These are phyloP conservation scores for Trichosporon ovoides DNA, from an alignment of 1,284 basidiomycete species.

Conservation along the genomic window DNA sequence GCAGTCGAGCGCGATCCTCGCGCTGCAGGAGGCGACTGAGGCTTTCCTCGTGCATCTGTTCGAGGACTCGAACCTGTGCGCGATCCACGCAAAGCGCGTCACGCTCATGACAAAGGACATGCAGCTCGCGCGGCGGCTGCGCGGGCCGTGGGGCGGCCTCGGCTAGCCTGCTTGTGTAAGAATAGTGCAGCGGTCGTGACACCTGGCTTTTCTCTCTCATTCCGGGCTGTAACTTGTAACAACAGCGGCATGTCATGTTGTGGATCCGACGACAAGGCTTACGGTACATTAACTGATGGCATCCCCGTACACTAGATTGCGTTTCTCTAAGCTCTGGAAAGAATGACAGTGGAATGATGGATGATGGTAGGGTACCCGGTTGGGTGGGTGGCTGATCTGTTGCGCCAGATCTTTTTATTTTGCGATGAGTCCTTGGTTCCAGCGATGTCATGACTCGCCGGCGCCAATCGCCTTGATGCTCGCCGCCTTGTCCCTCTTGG, in stretches of 20 bases:
- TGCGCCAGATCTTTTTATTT: not conserved
- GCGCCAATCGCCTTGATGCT: slow-evolving; percentile 4
- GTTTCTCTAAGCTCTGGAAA: too few species aligned
- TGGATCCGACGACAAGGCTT: too few species aligned
- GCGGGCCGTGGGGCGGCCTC: slow-evolving; percentile 66
- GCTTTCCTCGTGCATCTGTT: slow-evolving; percentile 90
- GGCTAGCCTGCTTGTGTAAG: slow-evolving; percentile 12
- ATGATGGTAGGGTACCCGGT: too few species aligned
- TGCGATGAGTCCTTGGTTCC: not conserved
- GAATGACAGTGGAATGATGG: too few species aligned
- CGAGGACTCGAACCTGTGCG: slow-evolving; percentile 92
- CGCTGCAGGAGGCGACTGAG: slow-evolving; percentile 90
- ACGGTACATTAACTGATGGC: too few species aligned
- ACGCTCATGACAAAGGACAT: slow-evolving; percentile 98
- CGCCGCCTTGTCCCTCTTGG: slow-evolving; percentile 11
- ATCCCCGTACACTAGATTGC: too few species aligned
- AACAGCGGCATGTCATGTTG: too few species aligned
- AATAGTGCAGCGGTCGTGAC: slow-evolving; percentile 8
- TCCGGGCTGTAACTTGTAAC: too few species aligned
- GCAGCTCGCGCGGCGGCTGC: slow-evolving; percentile 87
- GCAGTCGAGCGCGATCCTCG: slow-evolving; percentile 85
- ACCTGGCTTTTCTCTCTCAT: too few species aligned
- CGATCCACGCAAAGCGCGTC: slow-evolving; percentile 96
- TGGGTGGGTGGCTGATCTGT: not conserved
- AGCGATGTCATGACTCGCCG: slow-evolving; percentile 1